Evolutionary conservation across 129 eudicot genomes (phyloP).

Genomic region (Sambucus nigra): DNA sequence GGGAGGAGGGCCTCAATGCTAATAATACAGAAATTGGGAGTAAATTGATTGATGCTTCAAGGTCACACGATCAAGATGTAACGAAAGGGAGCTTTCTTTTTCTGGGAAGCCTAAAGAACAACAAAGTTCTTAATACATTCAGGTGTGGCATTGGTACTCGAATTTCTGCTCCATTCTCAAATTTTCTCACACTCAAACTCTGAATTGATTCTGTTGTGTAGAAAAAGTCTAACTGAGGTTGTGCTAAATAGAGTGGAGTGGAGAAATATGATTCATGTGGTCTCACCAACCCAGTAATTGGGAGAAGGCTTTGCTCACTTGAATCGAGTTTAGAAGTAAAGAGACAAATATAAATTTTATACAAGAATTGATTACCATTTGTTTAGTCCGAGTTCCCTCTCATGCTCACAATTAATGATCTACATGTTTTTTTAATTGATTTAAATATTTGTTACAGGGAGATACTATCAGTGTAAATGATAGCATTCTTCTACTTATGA

Average conservation of each 20-base stretch:
- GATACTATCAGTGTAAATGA: background rate
- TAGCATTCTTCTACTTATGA: background rate
- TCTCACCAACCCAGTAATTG: no score
- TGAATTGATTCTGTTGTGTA: conserved; percentile 9
- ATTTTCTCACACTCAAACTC: background rate
- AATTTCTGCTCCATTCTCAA: conserved; percentile 1
- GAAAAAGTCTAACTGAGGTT: conserved; percentile 1
- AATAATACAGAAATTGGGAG: conserved; percentile 16
- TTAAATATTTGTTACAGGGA: background rate
- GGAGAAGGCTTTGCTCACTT: no score
- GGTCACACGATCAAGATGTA: conserved; percentile 18
- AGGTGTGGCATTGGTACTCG: no score
- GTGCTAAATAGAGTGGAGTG: no score
- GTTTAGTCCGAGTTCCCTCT: background rate
- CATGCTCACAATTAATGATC: background rate
- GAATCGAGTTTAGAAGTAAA: no score
- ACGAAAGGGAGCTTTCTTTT: conserved; percentile 18
- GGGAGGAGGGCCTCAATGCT: conserved; percentile 27
- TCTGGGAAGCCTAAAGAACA: conserved; percentile 26
- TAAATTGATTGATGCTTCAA: conserved; percentile 13
- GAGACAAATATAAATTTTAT: no score
- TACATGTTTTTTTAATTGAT: background rate
- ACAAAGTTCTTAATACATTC: conserved; percentile 10
- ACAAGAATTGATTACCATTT: background rate
- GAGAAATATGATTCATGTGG: no score